Evolutionary conservation across 2,329 filamentous ascomycete genomes (phyloP), one percentile per base, ranked within the genome.

Genomic region (Geoglossum cookeanum): DNA sequence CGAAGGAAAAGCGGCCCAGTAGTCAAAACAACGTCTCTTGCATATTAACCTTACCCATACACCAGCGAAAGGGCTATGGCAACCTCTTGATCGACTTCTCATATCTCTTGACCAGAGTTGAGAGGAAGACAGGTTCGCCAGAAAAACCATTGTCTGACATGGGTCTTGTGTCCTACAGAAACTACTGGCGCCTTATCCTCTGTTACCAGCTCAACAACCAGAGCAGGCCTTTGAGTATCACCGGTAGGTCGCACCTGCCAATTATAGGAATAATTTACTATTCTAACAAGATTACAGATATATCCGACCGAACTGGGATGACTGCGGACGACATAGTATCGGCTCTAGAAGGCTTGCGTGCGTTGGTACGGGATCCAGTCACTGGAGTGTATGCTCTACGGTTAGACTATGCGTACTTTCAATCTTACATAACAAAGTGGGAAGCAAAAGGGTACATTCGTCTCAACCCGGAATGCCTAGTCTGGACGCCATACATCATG

Each of bases 401-500:
- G 35, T 78, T 97, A 22, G 90, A 97, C 68, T 75, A 87, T 58
- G 77, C 81, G 3, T 95, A 91, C 66, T 96, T 91, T 69, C 81
- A 81, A 58, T 82, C 91, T 61, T 94, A 95, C 64, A 85, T 96
- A 59, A 78, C 80, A 35, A 92, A 91, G 62, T 95, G 91, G 80
- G 87, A 95, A 65, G 77, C 78, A 54, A 96, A 96, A 66, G 83
- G 84, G 8, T 94, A 95, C 63, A 86, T 95, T 27, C 85, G 82
- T 64, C 78, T 98, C 39, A 85, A 92, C 62, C 80, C 85, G 0
- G 81, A 84, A 49, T 82, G 82, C 17, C 76, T 98, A 30, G 84
- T 90, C 9, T 98, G 92, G 92, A 96, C 90, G 13, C 92, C 92
- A 0, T 98, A 95, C 67, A 83, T 97, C 47, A 97, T 96, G 89